Base-by-base conservation (phyloP, 345 rosid genomes). In the Euphorbia tirucalli region DNA sequence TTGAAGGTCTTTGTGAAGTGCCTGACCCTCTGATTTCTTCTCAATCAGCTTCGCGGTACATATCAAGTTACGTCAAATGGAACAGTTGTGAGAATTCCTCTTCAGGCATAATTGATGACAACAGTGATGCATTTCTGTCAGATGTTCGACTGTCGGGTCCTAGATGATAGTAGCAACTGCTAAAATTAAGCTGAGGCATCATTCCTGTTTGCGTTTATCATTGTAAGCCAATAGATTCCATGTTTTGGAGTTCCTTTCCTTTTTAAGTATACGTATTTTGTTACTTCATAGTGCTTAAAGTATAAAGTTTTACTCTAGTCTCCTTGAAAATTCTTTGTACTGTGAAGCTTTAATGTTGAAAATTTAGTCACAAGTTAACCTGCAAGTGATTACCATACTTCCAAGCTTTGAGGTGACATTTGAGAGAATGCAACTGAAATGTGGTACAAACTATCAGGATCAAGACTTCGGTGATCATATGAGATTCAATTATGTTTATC, bases 81-180 rank as follows among this genome's bases (percentile, higher is more conserved):
- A 81, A 68, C 75, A 84, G 83, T 18, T 77, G 71, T 1, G 82
- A 73, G 10, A 72, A 79, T 18, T 52, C 76, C 27, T 64, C 83
- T 3, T 73, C 77, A 25, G 78, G 77, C 67, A 14, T 31, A 37
- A 39, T 11, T 3, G 82, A 77, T 22, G 72, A 57, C 73, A 79
- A 57, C 18, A 77, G 84, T 54, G 76, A 74, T 16, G 72, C 79
- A n/a, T 54, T 50, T 68, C 41, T 69, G 37, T 84, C 88, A 7
- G 90, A 65, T 30, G 46, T 74, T 31, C 70, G 68, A 44, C 70
- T 85, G 9, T 87, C 88, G 3, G 84, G 88, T n/a, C 90, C 90
- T 1, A 83, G 84, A 71, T 87, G 71, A 79, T 32, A 9, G 30
- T 25, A 25, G 55, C 43, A 68, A 11, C 21, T 63, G 18, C 7